These are phyloP conservation scores for Neurospora sp. DNA, from an alignment of 495 filamentous ascomycete genomes.

Conservation along the genomic window DNA sequence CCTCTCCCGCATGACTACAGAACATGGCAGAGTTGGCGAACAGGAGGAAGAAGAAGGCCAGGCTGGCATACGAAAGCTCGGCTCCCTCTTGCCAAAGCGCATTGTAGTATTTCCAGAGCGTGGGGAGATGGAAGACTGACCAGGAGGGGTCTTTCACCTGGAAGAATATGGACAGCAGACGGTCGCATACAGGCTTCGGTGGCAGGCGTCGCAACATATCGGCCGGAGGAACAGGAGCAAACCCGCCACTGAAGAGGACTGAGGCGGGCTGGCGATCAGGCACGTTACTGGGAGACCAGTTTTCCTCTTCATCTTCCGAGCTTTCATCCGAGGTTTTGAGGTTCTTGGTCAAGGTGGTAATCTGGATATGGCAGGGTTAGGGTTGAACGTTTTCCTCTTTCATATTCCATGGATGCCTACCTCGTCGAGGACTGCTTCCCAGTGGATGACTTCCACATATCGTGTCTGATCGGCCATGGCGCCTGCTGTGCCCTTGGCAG, in stretches of 20 bases:
- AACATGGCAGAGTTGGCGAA: conserved; percentile 15
- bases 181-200: conserved; percentile 29
- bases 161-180: conserved; percentile 36
- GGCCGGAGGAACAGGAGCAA: conserved; percentile 19
- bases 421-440: conserved; percentile 42
- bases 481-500: conserved; percentile 12
- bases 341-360: conserved; percentile 15
- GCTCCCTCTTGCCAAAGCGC: conserved; percentile 19
- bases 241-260: conserved; percentile 31
- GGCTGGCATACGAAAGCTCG: conserved; percentile 11
- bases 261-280: conserved; percentile 17
- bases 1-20: conserved; percentile 13
- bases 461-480: conserved; percentile 29
- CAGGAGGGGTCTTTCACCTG: conserved; percentile 33
- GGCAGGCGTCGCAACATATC: conserved; percentile 35
- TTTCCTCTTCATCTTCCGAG: conserved; percentile 12
- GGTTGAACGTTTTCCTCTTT: too few species aligned
- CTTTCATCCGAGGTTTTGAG: conserved; percentile 9
- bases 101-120: conserved; percentile 29
- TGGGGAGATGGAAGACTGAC: conserved; percentile 33
- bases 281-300: conserved; percentile 12
- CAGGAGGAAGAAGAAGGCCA: conserved; percentile 23
- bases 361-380: neutral
- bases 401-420: too few species aligned
- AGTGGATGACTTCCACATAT: conserved; percentile 41